phyloP scores from a whole-genome alignment of 2,329 filamentous ascomycete genomes.

The Herpomyces periplanetae region DNA sequence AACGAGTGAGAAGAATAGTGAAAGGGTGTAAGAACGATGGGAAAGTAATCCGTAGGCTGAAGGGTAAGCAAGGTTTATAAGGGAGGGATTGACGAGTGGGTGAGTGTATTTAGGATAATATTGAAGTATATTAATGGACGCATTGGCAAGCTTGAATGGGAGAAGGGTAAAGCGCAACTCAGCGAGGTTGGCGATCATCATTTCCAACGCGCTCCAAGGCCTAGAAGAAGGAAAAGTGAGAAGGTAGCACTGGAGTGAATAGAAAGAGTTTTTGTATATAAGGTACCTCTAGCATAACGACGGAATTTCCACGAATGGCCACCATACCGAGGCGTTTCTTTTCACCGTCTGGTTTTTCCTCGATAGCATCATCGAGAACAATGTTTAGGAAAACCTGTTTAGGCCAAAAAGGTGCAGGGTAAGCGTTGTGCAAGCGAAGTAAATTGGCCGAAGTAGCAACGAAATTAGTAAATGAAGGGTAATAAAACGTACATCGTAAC shows the following conservation, averaged over 20 bases:
- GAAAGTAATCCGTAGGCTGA: slow-evolving; percentile 5
- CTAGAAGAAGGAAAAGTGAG: slow-evolving; percentile 4
- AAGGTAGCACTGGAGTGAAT: slow-evolving; percentile 7
- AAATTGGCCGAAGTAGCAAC: not conserved
- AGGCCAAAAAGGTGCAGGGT: slow-evolving; percentile 1
- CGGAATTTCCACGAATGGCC: slow-evolving; percentile 85
- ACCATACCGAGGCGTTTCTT: slow-evolving; percentile 75
- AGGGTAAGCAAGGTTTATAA: slow-evolving; percentile 22
- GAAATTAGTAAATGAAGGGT: not conserved
- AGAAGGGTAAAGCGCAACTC: slow-evolving; percentile 6
- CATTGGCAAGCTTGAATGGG: slow-evolving; percentile 2
- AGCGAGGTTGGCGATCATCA: slow-evolving; percentile 19
- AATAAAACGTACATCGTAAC: slow-evolving; percentile 43
- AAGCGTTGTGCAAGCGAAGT: not conserved
- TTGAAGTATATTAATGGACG: slow-evolving; percentile 10
- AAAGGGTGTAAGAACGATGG: too few relatives aligned
- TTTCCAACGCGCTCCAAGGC: slow-evolving; percentile 12
- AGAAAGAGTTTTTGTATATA: not conserved
- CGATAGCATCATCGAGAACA: slow-evolving; percentile 77
- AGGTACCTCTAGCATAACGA: slow-evolving; percentile 67
- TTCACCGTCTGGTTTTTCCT: slow-evolving; percentile 68
- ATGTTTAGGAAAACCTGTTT: slow-evolving; percentile 79
- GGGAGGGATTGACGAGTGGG: slow-evolving; percentile 14
- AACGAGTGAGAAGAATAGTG: too few relatives aligned
- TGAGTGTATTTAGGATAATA: slow-evolving; percentile 13